phyloP scores from a whole-genome alignment of 2,329 filamentous ascomycete species.

The Cladophialophora yegresii region DNA sequence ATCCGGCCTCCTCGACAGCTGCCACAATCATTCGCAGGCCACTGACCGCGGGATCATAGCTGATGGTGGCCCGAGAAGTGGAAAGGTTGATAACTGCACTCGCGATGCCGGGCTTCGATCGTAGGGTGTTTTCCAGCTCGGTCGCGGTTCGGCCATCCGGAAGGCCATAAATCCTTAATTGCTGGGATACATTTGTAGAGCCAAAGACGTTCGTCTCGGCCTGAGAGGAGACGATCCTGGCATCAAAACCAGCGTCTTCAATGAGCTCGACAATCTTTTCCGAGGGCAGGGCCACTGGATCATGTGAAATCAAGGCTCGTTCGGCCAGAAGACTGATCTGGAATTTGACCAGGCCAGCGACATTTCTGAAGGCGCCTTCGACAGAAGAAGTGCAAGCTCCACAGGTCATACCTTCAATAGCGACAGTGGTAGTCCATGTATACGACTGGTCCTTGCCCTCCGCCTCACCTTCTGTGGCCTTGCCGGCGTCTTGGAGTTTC shows the following conservation, averaged over 20 bases:
- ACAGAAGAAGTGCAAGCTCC: slow-evolving; percentile 93
- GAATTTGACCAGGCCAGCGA: slow-evolving; percentile 81
- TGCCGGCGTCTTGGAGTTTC: slow-evolving; percentile 44
- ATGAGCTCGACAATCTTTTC: slow-evolving; percentile 79
- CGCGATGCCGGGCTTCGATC: slow-evolving; percentile 67
- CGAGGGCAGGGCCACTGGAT: slow-evolving; percentile 68
- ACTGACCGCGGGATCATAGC: slow-evolving; percentile 69
- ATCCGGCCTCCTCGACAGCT: slow-evolving; percentile 75
- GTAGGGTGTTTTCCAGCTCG: slow-evolving; percentile 68
- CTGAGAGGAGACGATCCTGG: slow-evolving; percentile 75
- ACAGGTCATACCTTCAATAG: slow-evolving; percentile 96
- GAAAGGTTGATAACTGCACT: slow-evolving; percentile 72
- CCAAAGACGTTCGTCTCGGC: slow-evolving; percentile 59
- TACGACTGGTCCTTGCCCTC: slow-evolving; percentile 38
- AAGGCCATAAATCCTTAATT: slow-evolving; percentile 82
- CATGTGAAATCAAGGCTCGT: slow-evolving; percentile 83
- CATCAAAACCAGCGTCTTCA: slow-evolving; percentile 87
- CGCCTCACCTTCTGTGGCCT: slow-evolving; percentile 40
- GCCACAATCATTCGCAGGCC: slow-evolving; percentile 84
- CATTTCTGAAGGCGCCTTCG: slow-evolving; percentile 73
- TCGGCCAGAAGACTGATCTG: slow-evolving; percentile 95
- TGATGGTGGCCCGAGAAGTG: slow-evolving; percentile 72
- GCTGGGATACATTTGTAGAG: slow-evolving; percentile 62
- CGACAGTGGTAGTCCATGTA: slow-evolving; percentile 74
- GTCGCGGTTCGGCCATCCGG: slow-evolving; percentile 71